Evolutionary conservation across 352 stramenopile species (phyloP).

Genomic region (Pythium brachiatum): DNA sequence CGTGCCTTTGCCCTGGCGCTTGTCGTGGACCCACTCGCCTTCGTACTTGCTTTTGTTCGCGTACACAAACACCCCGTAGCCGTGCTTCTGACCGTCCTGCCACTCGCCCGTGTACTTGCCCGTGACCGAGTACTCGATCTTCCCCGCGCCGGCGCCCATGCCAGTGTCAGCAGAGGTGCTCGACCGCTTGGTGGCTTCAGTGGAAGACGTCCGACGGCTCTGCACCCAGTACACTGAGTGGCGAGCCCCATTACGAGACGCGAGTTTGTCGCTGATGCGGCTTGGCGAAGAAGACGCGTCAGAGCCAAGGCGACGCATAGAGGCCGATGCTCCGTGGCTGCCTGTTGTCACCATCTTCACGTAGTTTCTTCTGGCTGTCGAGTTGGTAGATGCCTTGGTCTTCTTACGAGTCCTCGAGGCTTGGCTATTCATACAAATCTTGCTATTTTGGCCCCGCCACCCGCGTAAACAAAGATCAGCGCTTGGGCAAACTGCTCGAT

Average conservation of each 20-base stretch:
- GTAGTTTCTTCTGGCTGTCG: neutral
- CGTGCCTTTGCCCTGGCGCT: slow-evolving; percentile 78
- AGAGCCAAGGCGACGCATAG: slow-evolving; percentile 3
- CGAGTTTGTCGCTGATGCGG: slow-evolving; percentile 48
- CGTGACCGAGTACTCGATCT: slow-evolving; percentile 59
- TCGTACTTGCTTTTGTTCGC: slow-evolving; percentile 91
- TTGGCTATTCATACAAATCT: neutral
- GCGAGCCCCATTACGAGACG: slow-evolving; percentile 56
- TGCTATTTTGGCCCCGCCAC: neutral
- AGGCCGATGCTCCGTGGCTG: neutral
- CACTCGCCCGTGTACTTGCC: slow-evolving; percentile 93
- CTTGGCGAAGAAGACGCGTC: slow-evolving; percentile 31
- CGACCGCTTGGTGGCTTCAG: neutral
- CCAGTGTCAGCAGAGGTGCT: slow-evolving; percentile 25
- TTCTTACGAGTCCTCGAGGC: neutral
- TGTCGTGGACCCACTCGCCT: slow-evolving; percentile 78
- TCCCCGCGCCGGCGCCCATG: slow-evolving; percentile 26
- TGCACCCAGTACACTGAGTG: slow-evolving; percentile 86
- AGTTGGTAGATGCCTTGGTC: neutral
- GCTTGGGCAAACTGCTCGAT: neutral
- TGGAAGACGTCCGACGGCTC: slow-evolving; percentile 32
- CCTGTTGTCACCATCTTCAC: slow-evolving; percentile 14
- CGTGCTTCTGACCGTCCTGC: slow-evolving; percentile 91
- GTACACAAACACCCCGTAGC: slow-evolving; percentile 87
- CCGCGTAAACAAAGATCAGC: no score